Base-by-base conservation (phyloP, 305 asterid species). In the Rubia tinctorum region DNA sequence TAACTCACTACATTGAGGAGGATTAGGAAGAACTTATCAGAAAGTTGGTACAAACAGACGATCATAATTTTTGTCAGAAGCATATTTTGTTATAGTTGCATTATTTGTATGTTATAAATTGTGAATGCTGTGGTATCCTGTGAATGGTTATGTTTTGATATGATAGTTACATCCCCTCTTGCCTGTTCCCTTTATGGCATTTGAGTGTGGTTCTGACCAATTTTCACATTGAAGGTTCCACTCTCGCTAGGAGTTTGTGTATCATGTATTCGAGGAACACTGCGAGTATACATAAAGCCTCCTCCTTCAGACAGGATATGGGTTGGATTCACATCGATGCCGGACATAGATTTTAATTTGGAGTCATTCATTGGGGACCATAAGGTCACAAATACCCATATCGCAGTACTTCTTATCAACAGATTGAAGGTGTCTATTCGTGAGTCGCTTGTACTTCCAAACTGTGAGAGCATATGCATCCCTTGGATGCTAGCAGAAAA, bases 271-370 rank as follows among this genome's bases (percentile, higher is more conserved):
- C 85, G 81, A 83, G 99, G 99, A 85, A 92, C 98, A 53, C 58
- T 92, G 80, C 81, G 91, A 63, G 69, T 95, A 66, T 85, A 79
- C 82, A 76, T 95, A 82, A 92, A 88, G 90, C 89, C 98, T 58
- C 99, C 99, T 67, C 99, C 98, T 82, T 95, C 98, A 47, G 98
- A 92, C 87, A 96, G 86, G 79, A 79, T 95, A 76, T 95, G 99
- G 98, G 84, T 85, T 82, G 95, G 91, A 60, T 95, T 95, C 87
- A 84, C 90, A 68, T 80, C 91, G 13, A 90, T 95, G 98, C 99
- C 99, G 63, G 95, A 88, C 77, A 80, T 95, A 76, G 94, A 90
- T 61, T 87, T 95, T 72, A 82, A 88, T 79, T 84, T 95, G 89
- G 97, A 88, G 61, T 85, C 98, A 72, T 89, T 68, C 76, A 85